Evolutionary conservation across 257 asterid genomes (phyloP).

Genomic region (Capsicum rhomboideum): DNA sequence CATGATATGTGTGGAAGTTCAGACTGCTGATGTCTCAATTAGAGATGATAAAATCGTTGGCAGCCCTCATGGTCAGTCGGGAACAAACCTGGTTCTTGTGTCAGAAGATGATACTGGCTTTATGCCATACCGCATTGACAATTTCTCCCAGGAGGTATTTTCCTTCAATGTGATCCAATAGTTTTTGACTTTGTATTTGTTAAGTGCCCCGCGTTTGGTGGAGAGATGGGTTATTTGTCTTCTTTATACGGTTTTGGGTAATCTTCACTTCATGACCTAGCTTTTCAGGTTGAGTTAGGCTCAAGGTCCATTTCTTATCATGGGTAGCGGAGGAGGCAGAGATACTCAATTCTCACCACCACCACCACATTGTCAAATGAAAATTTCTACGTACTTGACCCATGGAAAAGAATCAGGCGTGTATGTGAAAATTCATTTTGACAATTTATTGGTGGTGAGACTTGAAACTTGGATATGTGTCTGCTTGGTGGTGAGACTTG

Average conservation of each 20-base stretch:
- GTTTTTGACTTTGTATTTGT: background rate
- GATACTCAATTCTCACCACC: background rate
- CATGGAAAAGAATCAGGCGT: background rate
- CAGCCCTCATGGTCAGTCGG: slow-evolving; percentile 81
- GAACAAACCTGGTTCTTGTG: slow-evolving; percentile 80
- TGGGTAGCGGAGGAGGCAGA: background rate
- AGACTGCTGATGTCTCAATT: slow-evolving; percentile 81
- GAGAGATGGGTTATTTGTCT: background rate
- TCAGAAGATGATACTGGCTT: slow-evolving; percentile 92
- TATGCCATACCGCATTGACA: slow-evolving; percentile 97
- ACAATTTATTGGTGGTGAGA: background rate
- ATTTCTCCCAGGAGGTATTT: slow-evolving; percentile 85
- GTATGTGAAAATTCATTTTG: background rate
- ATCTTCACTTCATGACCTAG: background rate
- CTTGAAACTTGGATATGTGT: background rate
- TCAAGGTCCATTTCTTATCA: background rate
- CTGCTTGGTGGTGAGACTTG: background rate
- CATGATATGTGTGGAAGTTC: slow-evolving; percentile 94
- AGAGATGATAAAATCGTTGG: slow-evolving; percentile 71
- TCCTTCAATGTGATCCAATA: background rate
- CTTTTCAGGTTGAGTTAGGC: background rate
- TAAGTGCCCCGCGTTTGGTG: background rate
- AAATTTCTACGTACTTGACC: background rate
- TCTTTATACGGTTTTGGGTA: background rate
- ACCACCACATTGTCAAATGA: background rate